phyloP scores from a whole-genome alignment of 164 flowering plant genomes.

The Kingdonia uniflora region DNA sequence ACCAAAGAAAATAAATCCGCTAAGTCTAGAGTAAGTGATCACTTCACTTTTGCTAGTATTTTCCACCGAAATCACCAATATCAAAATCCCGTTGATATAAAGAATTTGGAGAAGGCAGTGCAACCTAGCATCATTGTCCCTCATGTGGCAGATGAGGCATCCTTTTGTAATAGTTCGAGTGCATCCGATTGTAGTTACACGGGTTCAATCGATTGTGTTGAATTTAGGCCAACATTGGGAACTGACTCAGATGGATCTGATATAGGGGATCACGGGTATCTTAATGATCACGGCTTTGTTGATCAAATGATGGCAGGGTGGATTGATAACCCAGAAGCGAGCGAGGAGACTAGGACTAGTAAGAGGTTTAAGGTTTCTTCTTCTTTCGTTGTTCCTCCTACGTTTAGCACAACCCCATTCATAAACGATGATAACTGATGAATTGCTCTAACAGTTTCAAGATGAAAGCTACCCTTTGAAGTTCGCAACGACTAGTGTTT shows the following conservation, averaged over 20 bases:
- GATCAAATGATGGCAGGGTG: constrained; percentile 29
- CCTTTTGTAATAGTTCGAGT: constrained; percentile 38
- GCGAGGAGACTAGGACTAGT: constrained; percentile 22
- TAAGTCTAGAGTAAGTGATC: constrained; percentile 63
- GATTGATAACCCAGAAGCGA: constrained; percentile 25
- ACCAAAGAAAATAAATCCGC: constrained; percentile 30
- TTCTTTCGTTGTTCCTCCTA: constrained; percentile 65
- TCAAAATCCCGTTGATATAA: constrained; percentile 25
- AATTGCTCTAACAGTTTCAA: too few relatives aligned
- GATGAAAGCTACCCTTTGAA: too few relatives aligned
- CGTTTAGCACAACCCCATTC: constrained; percentile 32
- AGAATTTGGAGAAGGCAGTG: constrained; percentile 45
- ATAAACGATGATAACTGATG: too few relatives aligned
- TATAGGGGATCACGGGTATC: constrained; percentile 17
- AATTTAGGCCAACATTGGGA: constrained; percentile 21
- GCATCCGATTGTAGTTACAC: constrained; percentile 26
- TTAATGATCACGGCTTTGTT: constrained; percentile 10
- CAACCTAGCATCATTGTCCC: constrained; percentile 72
- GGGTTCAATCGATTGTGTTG: constrained; percentile 15
- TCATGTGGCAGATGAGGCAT: constrained; percentile 15
- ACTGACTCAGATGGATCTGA: constrained; percentile 36
- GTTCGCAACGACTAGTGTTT: too few relatives aligned
- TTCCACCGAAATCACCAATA: constrained; percentile 33
- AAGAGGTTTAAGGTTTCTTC: constrained; percentile 75
- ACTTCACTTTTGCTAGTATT: constrained; percentile 64